Evolutionary conservation across 352 stramenopile species (phyloP).

Genomic region (Phytophthora lateralis): DNA sequence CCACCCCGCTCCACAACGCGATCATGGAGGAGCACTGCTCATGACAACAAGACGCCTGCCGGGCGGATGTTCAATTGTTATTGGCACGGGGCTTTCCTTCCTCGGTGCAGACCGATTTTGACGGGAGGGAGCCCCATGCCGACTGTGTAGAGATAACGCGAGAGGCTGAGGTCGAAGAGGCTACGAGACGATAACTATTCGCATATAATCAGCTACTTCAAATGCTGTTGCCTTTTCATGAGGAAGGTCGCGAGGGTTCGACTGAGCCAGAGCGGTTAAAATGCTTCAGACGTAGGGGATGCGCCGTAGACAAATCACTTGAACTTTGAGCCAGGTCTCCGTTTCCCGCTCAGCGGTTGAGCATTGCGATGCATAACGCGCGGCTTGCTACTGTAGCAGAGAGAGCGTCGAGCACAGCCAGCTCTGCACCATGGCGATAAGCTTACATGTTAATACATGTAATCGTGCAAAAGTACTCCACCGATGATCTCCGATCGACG

Average conservation of each 20-base stretch:
- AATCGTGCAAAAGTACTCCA: background rate
- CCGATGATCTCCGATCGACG: background rate
- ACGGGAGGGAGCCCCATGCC: conserved; percentile 2
- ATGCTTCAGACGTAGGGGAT: conserved; percentile 15
- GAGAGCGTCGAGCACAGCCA: background rate
- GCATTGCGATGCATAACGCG: background rate
- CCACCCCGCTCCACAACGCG: conserved; percentile 28
- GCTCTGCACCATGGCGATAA: background rate
- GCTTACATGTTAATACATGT: no score
- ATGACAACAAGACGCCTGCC: conserved; percentile 31
- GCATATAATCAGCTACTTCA: conserved; percentile 21
- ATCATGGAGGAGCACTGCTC: conserved; percentile 35
- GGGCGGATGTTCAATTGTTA: conserved; percentile 31
- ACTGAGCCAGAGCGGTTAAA: background rate
- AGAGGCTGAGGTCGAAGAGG: conserved; percentile 15
- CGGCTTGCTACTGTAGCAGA: background rate
- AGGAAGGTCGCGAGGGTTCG: no score
- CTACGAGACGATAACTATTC: conserved; percentile 14
- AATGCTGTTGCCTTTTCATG: background rate
- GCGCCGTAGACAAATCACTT: conserved; percentile 13
- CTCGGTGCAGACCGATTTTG: conserved; percentile 18
- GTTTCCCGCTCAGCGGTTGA: conserved; percentile 1
- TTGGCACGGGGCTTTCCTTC: conserved; percentile 13
- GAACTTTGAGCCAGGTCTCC: conserved; percentile 13
- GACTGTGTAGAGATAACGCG: conserved; percentile 17